Evolutionary conservation across 495 filamentous ascomycete species (phyloP), one percentile per base, ranked within the genome.

Genomic region (Oleoguttula mirabilis): DNA sequence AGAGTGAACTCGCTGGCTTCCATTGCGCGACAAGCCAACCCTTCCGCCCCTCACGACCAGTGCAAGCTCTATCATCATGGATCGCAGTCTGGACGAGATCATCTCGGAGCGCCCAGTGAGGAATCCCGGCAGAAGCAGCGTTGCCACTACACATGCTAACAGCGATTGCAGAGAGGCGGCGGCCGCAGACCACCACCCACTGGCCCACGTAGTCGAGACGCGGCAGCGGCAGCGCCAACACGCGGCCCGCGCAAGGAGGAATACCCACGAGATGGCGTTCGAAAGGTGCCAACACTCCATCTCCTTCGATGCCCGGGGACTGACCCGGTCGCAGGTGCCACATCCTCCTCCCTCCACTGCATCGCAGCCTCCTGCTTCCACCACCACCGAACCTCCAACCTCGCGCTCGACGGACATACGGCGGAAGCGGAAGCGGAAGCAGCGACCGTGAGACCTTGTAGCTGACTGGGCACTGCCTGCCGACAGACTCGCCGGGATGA

Each of bases 401-500:
- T n/a, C n/a, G n/a, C n/a, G n/a, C n/a, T n/a, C n/a, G n/a, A n/a
- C n/a, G n/a, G n/a, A n/a, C n/a, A n/a, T n/a, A n/a, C n/a, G n/a
- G n/a, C n/a, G n/a, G n/a, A n/a, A n/a, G n/a, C n/a, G n/a, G n/a
- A n/a, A n/a, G n/a, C n/a, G n/a, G n/a, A n/a, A n/a, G n/a, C n/a
- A n/a, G n/a, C n/a, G n/a, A n/a, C n/a, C n/a, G n/a, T n/a, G n/a
- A n/a, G n/a, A n/a, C n/a, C n/a, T n/a, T n/a, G 11, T 41, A 39
- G 52, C 55, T 58, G 36, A 58, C 55, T 39, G 47, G n/a, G n/a
- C n/a, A n/a, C n/a, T 45, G 24, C 17, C 32, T 41, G 40, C 36
- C 45, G 36, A 46, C 39, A 43, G 41, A 41, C 28, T 20, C 45
- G 37, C 19, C 32, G 65, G 57, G 68, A 72, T 45, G 68, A 73